Base-by-base conservation (phyloP, 1,284 basidiomycete genomes). In the Ceratobasidium sp. region DNA sequence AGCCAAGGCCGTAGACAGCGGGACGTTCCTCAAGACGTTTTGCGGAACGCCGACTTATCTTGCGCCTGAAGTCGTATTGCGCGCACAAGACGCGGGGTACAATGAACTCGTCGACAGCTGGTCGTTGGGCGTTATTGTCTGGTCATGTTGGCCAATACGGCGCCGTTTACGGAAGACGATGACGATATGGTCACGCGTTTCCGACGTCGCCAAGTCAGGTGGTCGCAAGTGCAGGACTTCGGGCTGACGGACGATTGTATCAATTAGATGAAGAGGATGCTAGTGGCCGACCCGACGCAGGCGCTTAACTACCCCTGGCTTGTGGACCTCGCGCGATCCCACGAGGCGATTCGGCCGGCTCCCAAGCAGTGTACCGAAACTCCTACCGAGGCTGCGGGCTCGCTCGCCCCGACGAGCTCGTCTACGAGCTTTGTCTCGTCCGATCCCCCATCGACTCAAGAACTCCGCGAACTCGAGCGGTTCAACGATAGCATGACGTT, bases 51-150 rank as follows among this genome's bases (percentile, higher is more conserved):
- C 94, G 0, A 89, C 88, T 70, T 96, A 96, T 81, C 89, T 96
- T 4, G 94, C 94, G 0, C 94, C 94, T 0, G 94, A 96, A 82
- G 94, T 98, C 40, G 92, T 97, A n/a, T 87, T 89, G 81, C 92
- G 93, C 80, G 82, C 86, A 4, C 85, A 87, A 57, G 80, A 87
- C n/a, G 85, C 89, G 61, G 95, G 95, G 1, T 98, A 98, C 81
- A 88, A 92, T 81, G 89, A 91, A 76, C 85, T 92, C 19, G 96
- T 97, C 65, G 96, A 98, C 82, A 95, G 93, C 79, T 98, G 95
- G 95, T 96, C 95, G 65, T 89, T 95, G 25, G 96, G 96, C 6
- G 95, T 97, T 19, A 97, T 98, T 73, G 89, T 97, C 0, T 98
- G 91, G 80, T 91, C 92, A 95, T 95, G 93, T 82, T 95, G 25